Evolutionary conservation across 31 red algal species (phyloP), one percentile per base, ranked within the genome.

Genomic region (Asparagopsis taxiformis): DNA sequence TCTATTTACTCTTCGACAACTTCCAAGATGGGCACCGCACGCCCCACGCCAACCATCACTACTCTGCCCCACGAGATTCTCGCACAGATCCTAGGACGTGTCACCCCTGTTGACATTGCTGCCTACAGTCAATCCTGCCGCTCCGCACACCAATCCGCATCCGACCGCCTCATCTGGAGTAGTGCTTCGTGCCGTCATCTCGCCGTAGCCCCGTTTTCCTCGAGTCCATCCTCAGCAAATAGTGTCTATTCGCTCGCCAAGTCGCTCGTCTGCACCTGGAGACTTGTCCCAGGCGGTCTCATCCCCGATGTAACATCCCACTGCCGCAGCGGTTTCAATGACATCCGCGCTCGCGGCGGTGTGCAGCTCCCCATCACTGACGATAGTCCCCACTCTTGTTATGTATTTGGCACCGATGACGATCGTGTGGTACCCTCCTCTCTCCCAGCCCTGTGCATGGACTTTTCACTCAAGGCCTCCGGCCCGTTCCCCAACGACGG

Each of bases 251-350:
- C 43, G 4, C 77, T 69, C 4, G 77, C 77, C 9, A 1, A 67
- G 26, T 56, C 50, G 10, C 64, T 81, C 0, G 31, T 69, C 5
- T 81, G 63, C 20, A 62, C 51, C 23, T 81, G 77, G 77, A 70
- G 77, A 50, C 50, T 81, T 39, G 29, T 67, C 51, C 68, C 62
- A 9, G 77, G 77, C 15, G 61, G 13, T 31, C 60, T 81, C 22
- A 65, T 81, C 33, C 41, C 77, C 55, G 77, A 65, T 51, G 35
- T 81, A 23, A 62, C 77, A 11, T 62, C 70, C 15, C 77, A 81
- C 41, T 44, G 62, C 23, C 77, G 77, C 32, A 68, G 51, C 22
- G 77, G 77, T 21, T 81, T 81, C 61, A 54, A 49, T 2, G 50
- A 69, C 51, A 60, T 81, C 3, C 46, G 44, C 28, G 48, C 63